Conservation (phyloP, 2,329 filamentous ascomycete species). For the Aquanectria penicillioides region DNA sequence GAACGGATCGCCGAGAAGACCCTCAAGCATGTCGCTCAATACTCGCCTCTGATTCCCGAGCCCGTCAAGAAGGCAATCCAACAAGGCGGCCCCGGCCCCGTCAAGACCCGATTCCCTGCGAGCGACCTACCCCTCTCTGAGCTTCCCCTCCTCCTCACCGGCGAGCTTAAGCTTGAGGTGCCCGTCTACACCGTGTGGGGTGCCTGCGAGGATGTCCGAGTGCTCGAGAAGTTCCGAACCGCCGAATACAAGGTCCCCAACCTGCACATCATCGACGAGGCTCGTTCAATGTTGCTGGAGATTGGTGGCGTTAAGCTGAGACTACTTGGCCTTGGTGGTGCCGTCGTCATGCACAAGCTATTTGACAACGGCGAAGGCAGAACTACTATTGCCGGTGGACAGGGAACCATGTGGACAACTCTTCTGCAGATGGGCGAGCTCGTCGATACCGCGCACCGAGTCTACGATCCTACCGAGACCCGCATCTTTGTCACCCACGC, state of each 20-base stretch:
- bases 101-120: slow-evolving; percentile 86
- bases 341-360: slow-evolving; percentile 99
- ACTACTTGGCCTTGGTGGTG: slow-evolving; percentile 90
- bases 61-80: slow-evolving; percentile 74
- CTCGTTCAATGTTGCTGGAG: slow-evolving; percentile 93
- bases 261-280: slow-evolving; percentile 98
- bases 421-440: slow-evolving; percentile 97
- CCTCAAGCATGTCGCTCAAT: slow-evolving; percentile 97
- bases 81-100: slow-evolving; percentile 74
- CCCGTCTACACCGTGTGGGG: slow-evolving; percentile 99
- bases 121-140: slow-evolving; percentile 92
- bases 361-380: slow-evolving; percentile 98
- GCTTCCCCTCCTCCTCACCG: slow-evolving; percentile 86
- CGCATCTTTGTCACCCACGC: slow-evolving; percentile 97
- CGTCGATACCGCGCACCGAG: slow-evolving; percentile 96
- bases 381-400: slow-evolving; percentile 96
- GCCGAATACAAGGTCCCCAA: slow-evolving; percentile 98
- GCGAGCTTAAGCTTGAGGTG: slow-evolving; percentile 90
- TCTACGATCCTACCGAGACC: slow-evolving; percentile 98
- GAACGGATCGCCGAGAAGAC: slow-evolving; percentile 99
- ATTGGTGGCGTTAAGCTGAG: slow-evolving; percentile 96
- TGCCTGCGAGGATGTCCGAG: slow-evolving; percentile 96
- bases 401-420: slow-evolving; percentile 99
- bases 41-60: slow-evolving; percentile 92
- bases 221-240: slow-evolving; percentile 96